Evolutionary conservation across 2,329 filamentous ascomycete genomes (phyloP).

Genomic region (Teratosphaeria epicoccoides): DNA sequence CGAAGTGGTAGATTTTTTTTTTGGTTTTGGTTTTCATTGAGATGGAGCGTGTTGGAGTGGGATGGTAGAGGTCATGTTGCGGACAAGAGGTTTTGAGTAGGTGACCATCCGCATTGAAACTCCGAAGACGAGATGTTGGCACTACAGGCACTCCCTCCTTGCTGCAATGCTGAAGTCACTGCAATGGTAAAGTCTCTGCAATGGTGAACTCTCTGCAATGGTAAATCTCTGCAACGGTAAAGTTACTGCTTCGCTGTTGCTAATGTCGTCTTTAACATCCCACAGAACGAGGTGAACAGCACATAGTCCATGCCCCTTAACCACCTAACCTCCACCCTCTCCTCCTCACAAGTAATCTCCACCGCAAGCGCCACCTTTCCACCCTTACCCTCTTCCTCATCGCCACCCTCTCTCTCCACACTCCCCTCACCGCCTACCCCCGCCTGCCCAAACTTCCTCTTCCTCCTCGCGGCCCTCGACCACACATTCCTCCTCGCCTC

Average conservation of each 20-base stretch:
- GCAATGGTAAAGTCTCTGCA: too few species aligned
- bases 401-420: conserved; percentile 14
- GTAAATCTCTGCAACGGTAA: too few species aligned
- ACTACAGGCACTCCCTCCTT: too few species aligned
- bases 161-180: too few species aligned
- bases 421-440: not conserved
- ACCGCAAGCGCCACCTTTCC: conserved; percentile 31
- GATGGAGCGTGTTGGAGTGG: not conserved
- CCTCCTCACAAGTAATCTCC: conserved; percentile 28
- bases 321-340: conserved; percentile 51
- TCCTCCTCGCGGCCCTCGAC: conserved; percentile 61
- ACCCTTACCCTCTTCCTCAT: conserved; percentile 23
- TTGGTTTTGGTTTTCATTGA: not conserved
- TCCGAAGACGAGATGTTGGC: too few species aligned
- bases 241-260: not conserved
- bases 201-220: too few species aligned
- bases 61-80: too few species aligned
- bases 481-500: conserved; percentile 64
- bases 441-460: conserved; percentile 18
- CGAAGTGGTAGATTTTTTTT: conserved; percentile 12
- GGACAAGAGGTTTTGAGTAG: too few species aligned
- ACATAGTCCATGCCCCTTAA: conserved; percentile 61
- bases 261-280: conserved; percentile 53
- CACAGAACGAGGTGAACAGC: conserved; percentile 79
- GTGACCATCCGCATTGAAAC: too few species aligned